Conservation (phyloP, 2,329 filamentous ascomycete species). For the Purpureocillium lavendulum region DNA sequence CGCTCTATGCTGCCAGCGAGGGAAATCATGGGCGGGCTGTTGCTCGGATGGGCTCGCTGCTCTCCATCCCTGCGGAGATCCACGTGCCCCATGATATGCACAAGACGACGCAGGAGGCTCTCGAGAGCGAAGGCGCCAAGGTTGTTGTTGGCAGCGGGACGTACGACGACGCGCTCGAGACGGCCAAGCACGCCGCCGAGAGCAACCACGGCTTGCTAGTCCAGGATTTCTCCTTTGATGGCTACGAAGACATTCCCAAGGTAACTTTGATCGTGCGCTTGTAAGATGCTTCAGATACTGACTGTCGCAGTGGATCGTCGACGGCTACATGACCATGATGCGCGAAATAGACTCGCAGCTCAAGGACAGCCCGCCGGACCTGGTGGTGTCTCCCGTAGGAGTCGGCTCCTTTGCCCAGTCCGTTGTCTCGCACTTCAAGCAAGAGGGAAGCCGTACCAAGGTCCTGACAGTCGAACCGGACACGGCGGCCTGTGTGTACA, state of each 20-base stretch:
- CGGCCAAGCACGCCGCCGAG: constrained; percentile 34
- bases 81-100: constrained; percentile 56
- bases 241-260: constrained; percentile 56
- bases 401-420: constrained; percentile 67
- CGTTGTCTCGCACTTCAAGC: constrained; percentile 57
- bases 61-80: constrained; percentile 48
- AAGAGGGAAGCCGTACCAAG: constrained; percentile 13
- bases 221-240: constrained; percentile 60
- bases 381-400: constrained; percentile 59
- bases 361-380: constrained; percentile 25
- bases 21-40: constrained; percentile 73
- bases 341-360: constrained; percentile 56
- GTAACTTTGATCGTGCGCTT: constrained; percentile 19
- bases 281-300: neutral
- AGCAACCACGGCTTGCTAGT: constrained; percentile 44
- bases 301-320: constrained; percentile 54
- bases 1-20: constrained; percentile 58
- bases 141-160: constrained; percentile 46
- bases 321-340: constrained; percentile 70
- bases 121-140: constrained; percentile 53
- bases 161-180: constrained; percentile 56
- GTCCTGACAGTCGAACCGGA: constrained; percentile 66
- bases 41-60: constrained; percentile 54
- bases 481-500: constrained; percentile 49
- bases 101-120: constrained; percentile 40